Evolutionary conservation across 2,329 filamentous ascomycete genomes (phyloP), one percentile per base, ranked within the genome.

Genomic region (Plectosphaerella sp.): DNA sequence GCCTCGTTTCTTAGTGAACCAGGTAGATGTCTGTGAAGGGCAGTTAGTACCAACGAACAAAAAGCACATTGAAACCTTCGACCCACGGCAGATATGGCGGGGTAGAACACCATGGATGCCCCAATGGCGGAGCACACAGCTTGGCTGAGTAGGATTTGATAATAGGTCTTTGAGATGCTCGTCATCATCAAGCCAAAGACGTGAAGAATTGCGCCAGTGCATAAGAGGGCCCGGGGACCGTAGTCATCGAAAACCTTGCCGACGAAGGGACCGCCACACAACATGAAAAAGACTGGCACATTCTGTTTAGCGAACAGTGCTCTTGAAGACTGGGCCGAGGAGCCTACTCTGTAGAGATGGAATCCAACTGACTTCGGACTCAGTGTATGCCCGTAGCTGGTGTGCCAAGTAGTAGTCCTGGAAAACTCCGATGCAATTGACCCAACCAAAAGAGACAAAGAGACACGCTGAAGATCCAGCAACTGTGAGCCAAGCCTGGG

Each of bases 181-280:
- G 78, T 72, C 80, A 86, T 84, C 79, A 87, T 85, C 6, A 86
- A 60, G 3, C 79, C 77, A 50, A 86, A 78, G 14, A 86, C 75
- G 51, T 84, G 78, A 45, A 83, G 60, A 51, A 83, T 66, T 0
- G 72, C 76, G 14, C 82, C 82, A 8, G 63, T 61, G 1, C 80
- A 35, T 1, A 86, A 62, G 0, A 88, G 66, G 37, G 69, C 74
- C 25, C 77, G 74, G 0, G 84, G 82, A 0, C 86, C 86, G 52
- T 82, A 79, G 52, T 72, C 79, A 59, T 89, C 86, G 57, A 78
- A 87, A 0, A 85, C 52, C 42, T 73, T 77, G 3, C 86, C 86
- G 18, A 83, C 75, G 7, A 28, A 28, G 25, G 25, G 25, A 28
- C 25, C 25, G 25, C 25, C 25, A 28, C 25, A 28, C 25, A 28